Base-by-base conservation (phyloP, 306 rosid species). In the Ceratonia siliqua region DNA sequence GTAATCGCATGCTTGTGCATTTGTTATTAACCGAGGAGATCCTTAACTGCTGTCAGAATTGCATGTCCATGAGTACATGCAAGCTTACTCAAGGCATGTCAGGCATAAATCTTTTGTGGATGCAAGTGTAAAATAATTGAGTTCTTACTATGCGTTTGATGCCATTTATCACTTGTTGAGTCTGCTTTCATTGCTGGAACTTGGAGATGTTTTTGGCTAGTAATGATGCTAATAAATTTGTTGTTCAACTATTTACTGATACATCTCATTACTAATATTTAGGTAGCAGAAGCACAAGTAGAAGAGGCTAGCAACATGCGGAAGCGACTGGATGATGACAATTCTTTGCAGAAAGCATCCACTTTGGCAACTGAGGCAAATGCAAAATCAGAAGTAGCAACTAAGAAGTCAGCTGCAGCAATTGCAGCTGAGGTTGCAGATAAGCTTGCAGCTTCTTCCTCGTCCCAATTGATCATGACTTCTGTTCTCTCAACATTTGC, bases 371-470 rank as follows among this genome's bases (percentile, higher is more conserved):
- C 62, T 4, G 82, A 84, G 73, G 72, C 73, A 67, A 79, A 82
- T 64, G 72, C 83, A 38, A 85, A 77, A 24, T 53, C 87, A 0
- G 93, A 83, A 48, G 86, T 76, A 52, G 68, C 82, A 43, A 80
- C 79, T 52, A 81, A 62, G 79, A 93, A 88, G 82, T 91, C 98
- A 22, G 89, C 98, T 66, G 92, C 98, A 64, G 89, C 89, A 76
- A 88, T 93, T 65, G 98, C 98, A 21, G 98, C 98, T 0, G 85
- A 83, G 88, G 96, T 93, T 76, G 97, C 98, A 1, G 98, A 91
- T 84, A 93, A 83, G 94, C 98, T 93, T 43, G 76, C 97, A 17
- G 96, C 98, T 74, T 93, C 98, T 33, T 88, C 87, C 71, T 93
- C 98, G 41, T 93, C 97, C 63, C 98, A 93, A 52, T 63, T 91